Conservation (phyloP, 805 yeast genomes). For the Sungouiozyma intestinalis region DNA sequence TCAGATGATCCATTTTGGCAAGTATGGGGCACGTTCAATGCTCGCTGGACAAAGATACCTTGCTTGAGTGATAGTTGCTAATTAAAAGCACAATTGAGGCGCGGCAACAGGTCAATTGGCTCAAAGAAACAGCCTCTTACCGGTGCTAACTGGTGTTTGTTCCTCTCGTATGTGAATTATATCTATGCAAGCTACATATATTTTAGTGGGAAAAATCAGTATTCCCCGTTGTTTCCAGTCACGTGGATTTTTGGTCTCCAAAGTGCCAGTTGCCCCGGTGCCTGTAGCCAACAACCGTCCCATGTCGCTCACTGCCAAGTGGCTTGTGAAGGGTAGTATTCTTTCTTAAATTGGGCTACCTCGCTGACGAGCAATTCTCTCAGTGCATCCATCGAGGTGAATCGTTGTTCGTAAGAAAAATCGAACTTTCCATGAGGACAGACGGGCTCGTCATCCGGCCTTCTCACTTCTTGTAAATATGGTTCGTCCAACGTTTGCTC, state of each 20-base stretch:
- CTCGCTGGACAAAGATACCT: too few species aligned
- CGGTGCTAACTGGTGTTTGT: neutral
- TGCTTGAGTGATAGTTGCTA: too few species aligned
- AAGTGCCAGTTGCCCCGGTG: too few species aligned
- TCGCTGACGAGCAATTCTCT: conserved; percentile 42
- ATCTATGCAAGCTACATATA: neutral
- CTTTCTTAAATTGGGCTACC: conserved; percentile 39
- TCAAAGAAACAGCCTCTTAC: too few species aligned
- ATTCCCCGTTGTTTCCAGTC: too few species aligned
- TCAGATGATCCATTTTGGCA: conserved; percentile 15
- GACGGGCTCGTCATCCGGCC: conserved; percentile 43
- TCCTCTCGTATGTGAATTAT: neutral
- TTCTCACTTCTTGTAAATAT: conserved; percentile 45
- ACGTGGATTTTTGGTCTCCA: too few species aligned
- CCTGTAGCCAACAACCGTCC: too few species aligned
- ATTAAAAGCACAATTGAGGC: too few species aligned
- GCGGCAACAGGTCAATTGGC: neutral
- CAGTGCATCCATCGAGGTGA: conserved; percentile 34
- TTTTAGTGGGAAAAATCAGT: too few species aligned
- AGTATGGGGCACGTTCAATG: too few species aligned
- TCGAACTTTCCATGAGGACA: conserved; percentile 42
- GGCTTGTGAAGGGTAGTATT: neutral
- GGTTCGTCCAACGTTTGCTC: conserved; percentile 47
- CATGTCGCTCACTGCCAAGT: too few species aligned
- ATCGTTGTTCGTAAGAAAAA: conserved; percentile 50